These are phyloP conservation scores for Neocucurbitaria cava DNA, from an alignment of 2,329 filamentous ascomycete genomes.

Conservation along the genomic window DNA sequence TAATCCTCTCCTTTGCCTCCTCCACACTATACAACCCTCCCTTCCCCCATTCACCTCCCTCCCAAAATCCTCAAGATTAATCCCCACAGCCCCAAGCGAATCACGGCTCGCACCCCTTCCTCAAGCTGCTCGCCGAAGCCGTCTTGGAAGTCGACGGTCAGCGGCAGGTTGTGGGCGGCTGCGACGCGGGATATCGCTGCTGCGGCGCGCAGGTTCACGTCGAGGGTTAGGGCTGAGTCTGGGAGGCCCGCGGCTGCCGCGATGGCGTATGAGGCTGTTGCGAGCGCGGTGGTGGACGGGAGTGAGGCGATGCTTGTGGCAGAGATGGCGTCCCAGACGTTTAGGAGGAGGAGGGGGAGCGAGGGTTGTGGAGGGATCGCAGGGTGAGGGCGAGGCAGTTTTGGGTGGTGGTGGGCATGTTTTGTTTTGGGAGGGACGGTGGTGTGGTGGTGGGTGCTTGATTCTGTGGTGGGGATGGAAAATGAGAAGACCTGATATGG, in stretches of 20 bases:
- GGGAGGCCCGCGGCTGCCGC: conserved; percentile 39
- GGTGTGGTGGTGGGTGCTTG: background rate
- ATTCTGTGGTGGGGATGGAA: background rate
- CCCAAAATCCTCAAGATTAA: conserved; percentile 65
- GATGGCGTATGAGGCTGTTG: conserved; percentile 47
- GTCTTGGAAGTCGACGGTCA: conserved; percentile 68
- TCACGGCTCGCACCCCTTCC: conserved; percentile 54
- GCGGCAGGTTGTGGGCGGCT: conserved; percentile 52
- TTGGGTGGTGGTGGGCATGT: background rate
- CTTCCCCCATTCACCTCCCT: conserved; percentile 38
- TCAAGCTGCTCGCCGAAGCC: conserved; percentile 61
- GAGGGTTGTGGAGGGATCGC: conserved; percentile 57
- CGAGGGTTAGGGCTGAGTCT: conserved; percentile 54
- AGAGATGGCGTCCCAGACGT: conserved; percentile 45
- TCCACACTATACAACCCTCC: conserved; percentile 51
- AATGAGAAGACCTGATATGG: background rate
- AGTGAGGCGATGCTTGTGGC: conserved; percentile 56
- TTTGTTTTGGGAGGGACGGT: background rate
- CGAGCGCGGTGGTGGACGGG: conserved; percentile 51
- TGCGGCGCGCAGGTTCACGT: conserved; percentile 60
- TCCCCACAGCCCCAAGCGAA: conserved; percentile 63
- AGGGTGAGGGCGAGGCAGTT: background rate
- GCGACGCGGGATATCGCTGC: conserved; percentile 55
- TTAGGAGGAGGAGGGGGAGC: conserved; percentile 50
- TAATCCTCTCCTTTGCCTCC: conserved; percentile 59